Evolutionary conservation across 2,329 filamentous ascomycete genomes (phyloP), one percentile per base, ranked within the genome.

Genomic region (Colletotrichum costaricense): DNA sequence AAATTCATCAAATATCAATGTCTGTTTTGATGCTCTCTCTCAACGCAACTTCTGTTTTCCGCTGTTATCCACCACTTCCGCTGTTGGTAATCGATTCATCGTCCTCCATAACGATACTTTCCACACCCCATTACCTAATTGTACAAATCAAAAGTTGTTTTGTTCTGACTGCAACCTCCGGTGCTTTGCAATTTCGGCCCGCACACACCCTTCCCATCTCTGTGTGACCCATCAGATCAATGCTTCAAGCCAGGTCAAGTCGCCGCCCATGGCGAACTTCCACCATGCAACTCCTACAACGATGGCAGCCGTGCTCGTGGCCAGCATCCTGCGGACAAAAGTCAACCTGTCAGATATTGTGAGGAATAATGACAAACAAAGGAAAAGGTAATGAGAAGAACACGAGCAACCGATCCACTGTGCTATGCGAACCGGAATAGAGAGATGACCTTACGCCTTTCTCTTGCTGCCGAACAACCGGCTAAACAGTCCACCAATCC

Each of bases 401-500:
- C 16, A 54, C 59, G 46, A 54, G 42, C 33, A 16, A 22, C 54
- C 33, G 38, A 55, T 63, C 56, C n/a, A 5, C 42, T 55, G 52
- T 35, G 57, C 56, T 62, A 67, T 24, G 35, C 38, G 33, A 64
- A 64, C 35, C 59, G 59, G 59, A 56, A 69, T 24, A 72, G 66
- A 67, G 67, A 55, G 57, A 66, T 65, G 63, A 49, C 72, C 72
- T 74, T 74, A 74, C 72, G 56, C 70, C 70, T 74, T 74, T 73
- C 73, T 68, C 69, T 66, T 69, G 69, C 59, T 74, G 62, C 73
- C 58, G 70, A 75, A 75, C n/a, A 75, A 24, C 6, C 69, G 74
- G 64, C 62, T 64, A 78, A 79, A 71, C 4, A 85, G 73, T 14
- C 81, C 79, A 3, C 83, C 82, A 16, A 85, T 78, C 80, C 81